phyloP scores from a whole-genome alignment of 495 filamentous ascomycete species.

The Cercophora newfieldiana region DNA sequence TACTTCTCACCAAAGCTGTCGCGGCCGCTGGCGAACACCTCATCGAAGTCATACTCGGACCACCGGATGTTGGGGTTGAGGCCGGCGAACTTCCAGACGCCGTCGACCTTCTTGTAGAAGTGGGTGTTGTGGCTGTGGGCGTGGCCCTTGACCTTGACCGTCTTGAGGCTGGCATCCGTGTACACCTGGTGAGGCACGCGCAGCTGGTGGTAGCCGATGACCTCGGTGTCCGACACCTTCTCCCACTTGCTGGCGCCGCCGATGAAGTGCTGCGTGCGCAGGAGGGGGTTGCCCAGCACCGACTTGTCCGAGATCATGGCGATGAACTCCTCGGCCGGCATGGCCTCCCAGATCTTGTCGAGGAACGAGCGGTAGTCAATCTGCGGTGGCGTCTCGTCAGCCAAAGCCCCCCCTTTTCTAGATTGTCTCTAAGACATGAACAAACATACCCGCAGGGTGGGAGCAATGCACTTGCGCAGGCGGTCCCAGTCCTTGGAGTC shows the following conservation, averaged over 20 bases:
- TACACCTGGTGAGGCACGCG: conserved; percentile 72
- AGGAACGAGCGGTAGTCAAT: conserved; percentile 77
- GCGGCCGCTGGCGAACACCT: conserved; percentile 48
- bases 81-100: conserved; percentile 82
- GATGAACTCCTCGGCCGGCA: conserved; percentile 72
- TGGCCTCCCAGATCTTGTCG: conserved; percentile 68
- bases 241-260: conserved; percentile 70
- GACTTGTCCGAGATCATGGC: conserved; percentile 64
- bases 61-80: conserved; percentile 69
- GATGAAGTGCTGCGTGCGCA: conserved; percentile 78
- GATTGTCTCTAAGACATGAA: no score
- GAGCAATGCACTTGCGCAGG: conserved; percentile 69
- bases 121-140: conserved; percentile 70
- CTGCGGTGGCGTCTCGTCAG: conserved; percentile 20
- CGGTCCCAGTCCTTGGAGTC: conserved; percentile 80
- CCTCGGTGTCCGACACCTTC: conserved; percentile 64
- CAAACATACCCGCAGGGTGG: conserved; percentile 60
- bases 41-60: conserved; percentile 68
- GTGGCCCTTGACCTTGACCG: conserved; percentile 64
- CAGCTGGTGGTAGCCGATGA: conserved; percentile 74
- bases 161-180: conserved; percentile 50
- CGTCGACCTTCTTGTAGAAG: conserved; percentile 72
- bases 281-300: conserved; percentile 68
- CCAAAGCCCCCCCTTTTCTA: background rate
- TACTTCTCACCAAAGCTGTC: conserved; percentile 40